Evolutionary conservation across 192 early-diverging fungal species (phyloP).

Genomic region (Umbelopsis vinacea): DNA sequence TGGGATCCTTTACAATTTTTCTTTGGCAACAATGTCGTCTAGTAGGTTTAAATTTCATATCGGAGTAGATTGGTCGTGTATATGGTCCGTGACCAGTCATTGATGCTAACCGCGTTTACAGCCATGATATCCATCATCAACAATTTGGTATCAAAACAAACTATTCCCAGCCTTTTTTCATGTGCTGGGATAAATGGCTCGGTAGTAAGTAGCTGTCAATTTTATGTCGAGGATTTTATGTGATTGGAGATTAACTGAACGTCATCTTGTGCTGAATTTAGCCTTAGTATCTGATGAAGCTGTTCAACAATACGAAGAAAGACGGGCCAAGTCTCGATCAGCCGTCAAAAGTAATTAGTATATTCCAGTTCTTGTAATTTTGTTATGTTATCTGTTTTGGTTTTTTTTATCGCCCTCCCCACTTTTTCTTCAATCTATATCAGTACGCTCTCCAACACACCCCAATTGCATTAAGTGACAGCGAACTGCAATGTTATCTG

Average conservation of each 20-base stretch:
- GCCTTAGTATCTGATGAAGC: conserved; percentile 9
- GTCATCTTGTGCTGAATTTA: neutral
- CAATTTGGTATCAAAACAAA: conserved; percentile 61
- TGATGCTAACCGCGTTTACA: conserved; percentile 18
- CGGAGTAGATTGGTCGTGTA: neutral
- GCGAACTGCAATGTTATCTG: neutral
- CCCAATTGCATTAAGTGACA: neutral
- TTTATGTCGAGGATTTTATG: neutral
- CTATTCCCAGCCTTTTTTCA: conserved; percentile 79
- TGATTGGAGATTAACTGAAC: neutral
- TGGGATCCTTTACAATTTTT: conserved; percentile 72
- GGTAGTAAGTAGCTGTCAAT: conserved; percentile 59
- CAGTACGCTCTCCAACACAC: neutral
- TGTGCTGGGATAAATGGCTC: conserved; percentile 75
- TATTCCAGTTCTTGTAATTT: conserved; percentile 14
- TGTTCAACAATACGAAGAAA: conserved; percentile 6
- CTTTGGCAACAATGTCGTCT: conserved; percentile 63
- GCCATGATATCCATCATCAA: conserved; percentile 66
- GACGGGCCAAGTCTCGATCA: conserved; percentile 3
- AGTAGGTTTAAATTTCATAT: conserved; percentile 24
- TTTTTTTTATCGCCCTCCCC: neutral
- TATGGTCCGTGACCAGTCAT: neutral
- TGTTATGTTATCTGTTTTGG: neutral
- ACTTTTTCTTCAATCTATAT: too few species aligned
- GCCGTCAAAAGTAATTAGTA: conserved; percentile 13